A percentile compares a stretch with the other conserved stretches of the same genome.
Evolutionary conservation across 2,329 filamentous ascomycete species (phyloP).

Genomic region (Alternaria sp.): DNA sequence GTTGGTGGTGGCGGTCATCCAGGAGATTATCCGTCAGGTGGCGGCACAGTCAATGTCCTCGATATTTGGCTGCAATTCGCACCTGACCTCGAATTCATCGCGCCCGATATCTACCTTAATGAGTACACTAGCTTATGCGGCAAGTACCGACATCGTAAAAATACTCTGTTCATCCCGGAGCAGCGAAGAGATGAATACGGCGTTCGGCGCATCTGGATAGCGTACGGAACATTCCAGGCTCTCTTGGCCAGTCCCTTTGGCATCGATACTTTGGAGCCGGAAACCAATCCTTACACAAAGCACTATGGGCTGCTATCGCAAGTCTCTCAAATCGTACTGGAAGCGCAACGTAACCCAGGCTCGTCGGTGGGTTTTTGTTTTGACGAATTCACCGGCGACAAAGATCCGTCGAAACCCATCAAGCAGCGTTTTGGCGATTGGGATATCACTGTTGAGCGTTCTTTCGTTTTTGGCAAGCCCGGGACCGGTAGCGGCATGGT

Average conservation of each 20-base stretch:
- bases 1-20: conserved; percentile 53
- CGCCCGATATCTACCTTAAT: conserved; percentile 59
- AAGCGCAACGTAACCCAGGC: conserved; percentile 41
- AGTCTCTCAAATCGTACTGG: conserved; percentile 43
- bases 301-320: conserved; percentile 53
- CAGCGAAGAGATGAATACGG: conserved; percentile 56
- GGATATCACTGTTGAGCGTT: conserved; percentile 50
- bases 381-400: conserved; percentile 42
- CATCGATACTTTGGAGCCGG: conserved; percentile 50
- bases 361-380: conserved; percentile 53
- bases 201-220: conserved; percentile 32
- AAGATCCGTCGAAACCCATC: conserved; percentile 39
- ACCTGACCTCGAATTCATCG: conserved; percentile 54
- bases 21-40: conserved; percentile 58
- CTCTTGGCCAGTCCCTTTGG: conserved; percentile 35
- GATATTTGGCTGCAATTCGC: conserved; percentile 57
- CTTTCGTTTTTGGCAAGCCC: conserved; percentile 56
- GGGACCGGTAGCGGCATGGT: conserved; percentile 53
- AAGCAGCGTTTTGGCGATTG: conserved; percentile 44
- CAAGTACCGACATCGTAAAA: conserved; percentile 53
- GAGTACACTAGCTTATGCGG: conserved; percentile 55
- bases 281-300: conserved; percentile 41
- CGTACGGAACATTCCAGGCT: conserved; percentile 31
- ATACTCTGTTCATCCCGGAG: conserved; percentile 61
- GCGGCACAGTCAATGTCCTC: conserved; percentile 32